Conservation (phyloP, 495 filamentous ascomycete genomes). For the Cenococcum geophilum region DNA sequence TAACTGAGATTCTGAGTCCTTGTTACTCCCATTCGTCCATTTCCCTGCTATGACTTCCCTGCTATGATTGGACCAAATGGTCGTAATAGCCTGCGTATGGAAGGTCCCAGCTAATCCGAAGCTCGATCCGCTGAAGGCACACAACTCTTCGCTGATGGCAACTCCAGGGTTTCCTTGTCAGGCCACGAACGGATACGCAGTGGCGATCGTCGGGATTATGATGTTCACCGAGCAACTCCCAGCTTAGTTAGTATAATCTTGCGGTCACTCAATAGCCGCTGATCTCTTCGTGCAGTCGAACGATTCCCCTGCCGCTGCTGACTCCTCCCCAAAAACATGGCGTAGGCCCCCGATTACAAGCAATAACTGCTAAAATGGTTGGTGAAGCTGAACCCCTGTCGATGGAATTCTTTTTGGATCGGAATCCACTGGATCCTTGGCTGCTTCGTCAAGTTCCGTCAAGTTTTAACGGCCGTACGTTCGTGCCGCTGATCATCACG, state of each 20-base stretch:
- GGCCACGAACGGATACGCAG: not conserved
- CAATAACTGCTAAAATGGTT: constrained; percentile 1
- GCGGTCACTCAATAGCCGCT: constrained; percentile 11
- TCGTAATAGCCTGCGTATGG: no score
- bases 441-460: constrained; percentile 4
- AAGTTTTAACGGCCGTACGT: constrained; percentile 26
- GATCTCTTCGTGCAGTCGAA: constrained; percentile 3
- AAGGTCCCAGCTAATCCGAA: no score
- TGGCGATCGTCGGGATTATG: not conserved
- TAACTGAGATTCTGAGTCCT: no score
- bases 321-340: constrained; percentile 4
- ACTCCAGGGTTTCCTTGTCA: not conserved
- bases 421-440: not conserved
- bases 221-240: not conserved
- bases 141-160: no score
- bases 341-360: constrained; percentile 12
- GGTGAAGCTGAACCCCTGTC: constrained; percentile 1
- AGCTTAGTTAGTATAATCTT: not conserved
- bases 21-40: no score
- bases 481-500: constrained; percentile 15
- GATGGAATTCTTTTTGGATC: not conserved
- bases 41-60: no score
- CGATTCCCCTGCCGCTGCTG: constrained; percentile 4
- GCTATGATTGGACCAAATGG: no score
- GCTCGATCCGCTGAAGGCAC: no score